phyloP scores from a whole-genome alignment of 345 rosid species.

The Bretschneidera sinensis region DNA sequence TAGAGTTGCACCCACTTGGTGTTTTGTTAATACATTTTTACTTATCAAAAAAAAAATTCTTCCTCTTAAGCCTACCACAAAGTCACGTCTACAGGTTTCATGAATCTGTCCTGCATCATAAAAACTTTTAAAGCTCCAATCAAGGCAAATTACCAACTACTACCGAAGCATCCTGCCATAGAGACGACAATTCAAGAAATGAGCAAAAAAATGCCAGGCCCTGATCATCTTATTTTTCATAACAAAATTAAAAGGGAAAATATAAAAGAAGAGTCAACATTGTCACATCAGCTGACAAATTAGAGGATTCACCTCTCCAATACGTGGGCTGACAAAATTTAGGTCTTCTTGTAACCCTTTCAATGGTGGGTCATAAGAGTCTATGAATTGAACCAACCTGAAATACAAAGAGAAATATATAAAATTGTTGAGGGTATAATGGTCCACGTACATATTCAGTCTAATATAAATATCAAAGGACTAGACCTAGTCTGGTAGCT shows the following conservation, averaged over 20 bases:
- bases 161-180: neutral
- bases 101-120: too few relatives aligned
- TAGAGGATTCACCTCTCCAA: constrained; percentile 79
- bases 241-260: neutral
- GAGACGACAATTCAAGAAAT: neutral
- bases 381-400: constrained; percentile 95
- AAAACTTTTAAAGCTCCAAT: too few relatives aligned
- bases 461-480: too few relatives aligned
- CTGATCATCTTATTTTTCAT: neutral
- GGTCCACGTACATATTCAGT: too few relatives aligned
- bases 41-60: too few relatives aligned
- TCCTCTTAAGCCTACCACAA: too few relatives aligned
- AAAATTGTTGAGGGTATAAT: too few relatives aligned
- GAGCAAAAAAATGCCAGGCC: constrained; percentile 1
- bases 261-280: neutral
- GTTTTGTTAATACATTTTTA: too few relatives aligned
- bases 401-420: constrained; percentile 19
- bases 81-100: too few relatives aligned
- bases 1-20: too few relatives aligned
- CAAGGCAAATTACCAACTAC: neutral
- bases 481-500: too few relatives aligned
- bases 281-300: neutral
- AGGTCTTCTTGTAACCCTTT: constrained; percentile 98
- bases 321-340: constrained; percentile 96
- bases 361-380: constrained; percentile 93